Base-by-base conservation (phyloP, 2,329 filamentous ascomycete species). In the Xylariaceae sp. region DNA sequence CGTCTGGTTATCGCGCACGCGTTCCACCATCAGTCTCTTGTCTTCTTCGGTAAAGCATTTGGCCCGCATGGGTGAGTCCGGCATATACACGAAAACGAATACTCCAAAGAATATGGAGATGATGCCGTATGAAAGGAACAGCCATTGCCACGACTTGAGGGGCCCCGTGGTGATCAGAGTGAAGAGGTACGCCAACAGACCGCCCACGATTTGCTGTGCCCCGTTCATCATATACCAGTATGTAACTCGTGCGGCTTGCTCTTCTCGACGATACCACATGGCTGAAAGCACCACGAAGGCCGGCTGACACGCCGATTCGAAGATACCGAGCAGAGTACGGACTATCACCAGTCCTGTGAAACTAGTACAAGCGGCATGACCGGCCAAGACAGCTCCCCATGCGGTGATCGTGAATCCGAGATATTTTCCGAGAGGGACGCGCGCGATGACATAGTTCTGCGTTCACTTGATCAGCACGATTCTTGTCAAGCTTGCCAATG, bases 171-270 rank as follows among this genome's bases (percentile, higher is more conserved):
- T 75, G 68, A 85, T 83, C 2, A 83, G 75, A 2, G 78, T 76
- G 65, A 80, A 80, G 63, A 86, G 86, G 70, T 88, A 89, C 0
- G 87, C 87, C 0, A 90, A 76, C 0, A 90, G 78, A 4, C 88
- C 88, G 37, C 87, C 87, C 6, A 89, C 85, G 54, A 90, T 86
- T 68, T 89, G 87, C 68, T 90, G 87, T 0, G 78, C 80, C 1
- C 88, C 87, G 69, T 90, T 90, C 86, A 89, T 90, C 83, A 88
- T 88, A 71, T 88, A 87, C 87, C 87, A 90, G 71, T 85, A 88
- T 0, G 85, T 87, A 2, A 89, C 85, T 4, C 83, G 81, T 0
- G 80, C 72, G 0, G 86, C 81, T 68, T 90, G 88, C 66, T 90
- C 87, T 57, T 87, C 81, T 39, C 86, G 78, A 61, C 82, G 83